Evolutionary conservation across 1,139 yeast genomes (phyloP).

Genomic region (Sugiyamaella sp.): DNA sequence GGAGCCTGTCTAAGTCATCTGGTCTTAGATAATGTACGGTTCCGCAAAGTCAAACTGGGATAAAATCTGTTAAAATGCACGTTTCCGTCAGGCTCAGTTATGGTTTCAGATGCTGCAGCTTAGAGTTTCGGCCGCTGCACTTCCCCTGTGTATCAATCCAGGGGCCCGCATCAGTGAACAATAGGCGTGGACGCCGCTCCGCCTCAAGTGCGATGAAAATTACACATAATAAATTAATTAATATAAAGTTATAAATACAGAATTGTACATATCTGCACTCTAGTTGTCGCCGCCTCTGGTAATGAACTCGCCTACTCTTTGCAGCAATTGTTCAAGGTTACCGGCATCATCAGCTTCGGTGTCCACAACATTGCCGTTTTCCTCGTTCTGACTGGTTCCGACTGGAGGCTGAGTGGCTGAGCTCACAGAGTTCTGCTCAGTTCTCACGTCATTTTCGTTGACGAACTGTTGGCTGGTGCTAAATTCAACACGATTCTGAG

Average conservation of each 20-base stretch:
- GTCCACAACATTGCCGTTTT: slow-evolving; percentile 19
- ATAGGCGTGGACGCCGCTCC: background rate
- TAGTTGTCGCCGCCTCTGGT: slow-evolving; percentile 18
- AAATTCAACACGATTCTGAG: background rate
- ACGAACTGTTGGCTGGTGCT: background rate
- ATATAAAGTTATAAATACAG: background rate
- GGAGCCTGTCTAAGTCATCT: no score
- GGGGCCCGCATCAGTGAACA: background rate
- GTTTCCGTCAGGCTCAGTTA: background rate
- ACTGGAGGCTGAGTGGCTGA: no score
- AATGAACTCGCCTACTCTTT: slow-evolving; percentile 42
- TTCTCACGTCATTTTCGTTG: background rate
- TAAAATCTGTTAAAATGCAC: background rate
- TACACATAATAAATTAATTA: background rate
- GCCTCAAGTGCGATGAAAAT: background rate
- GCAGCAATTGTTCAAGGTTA: slow-evolving; percentile 37
- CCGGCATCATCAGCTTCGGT: slow-evolving; percentile 28
- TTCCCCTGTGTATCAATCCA: background rate
- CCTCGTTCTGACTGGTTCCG: no score
- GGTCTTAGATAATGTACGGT: no score
- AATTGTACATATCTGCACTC: background rate
- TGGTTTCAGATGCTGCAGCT: slow-evolving; percentile 11
- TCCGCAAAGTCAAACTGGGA: background rate
- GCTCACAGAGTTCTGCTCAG: no score
- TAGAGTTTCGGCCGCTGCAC: background rate